Percentiles rank a stretch among this genome's conserved stretches.
These are phyloP conservation scores for Fusarium oxysporum DNA, from an alignment of 2,329 filamentous ascomycete species.

Conservation along the genomic window DNA sequence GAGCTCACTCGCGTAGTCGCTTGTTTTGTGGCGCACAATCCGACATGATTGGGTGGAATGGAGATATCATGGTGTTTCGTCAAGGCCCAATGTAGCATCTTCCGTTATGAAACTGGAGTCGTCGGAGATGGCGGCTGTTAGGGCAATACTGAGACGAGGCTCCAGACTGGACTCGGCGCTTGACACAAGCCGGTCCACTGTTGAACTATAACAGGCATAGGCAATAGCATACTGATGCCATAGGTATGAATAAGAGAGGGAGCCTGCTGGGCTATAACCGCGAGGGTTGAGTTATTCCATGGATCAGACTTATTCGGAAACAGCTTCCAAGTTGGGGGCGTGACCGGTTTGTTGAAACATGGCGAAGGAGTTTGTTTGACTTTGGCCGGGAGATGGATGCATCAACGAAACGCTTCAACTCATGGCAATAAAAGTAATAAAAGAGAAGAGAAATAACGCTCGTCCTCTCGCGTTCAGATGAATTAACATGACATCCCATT, in stretches of 20 bases:
- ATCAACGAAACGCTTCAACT: neutral
- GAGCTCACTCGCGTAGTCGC: conserved; percentile 34
- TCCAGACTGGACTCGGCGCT: conserved; percentile 18
- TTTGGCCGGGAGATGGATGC: neutral
- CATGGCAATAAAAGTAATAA: conserved; percentile 27
- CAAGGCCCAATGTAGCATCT: conserved; percentile 44
- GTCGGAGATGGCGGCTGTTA: conserved; percentile 53
- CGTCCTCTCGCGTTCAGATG: conserved; percentile 26
- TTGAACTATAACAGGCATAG: conserved; percentile 16
- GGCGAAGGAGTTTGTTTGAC: neutral
- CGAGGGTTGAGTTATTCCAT: conserved; percentile 9
- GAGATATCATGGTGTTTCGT: conserved; percentile 31
- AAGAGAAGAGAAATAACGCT: conserved; percentile 29
- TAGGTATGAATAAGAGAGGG: conserved; percentile 7
- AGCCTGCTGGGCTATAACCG: conserved; percentile 15
- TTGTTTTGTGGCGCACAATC: conserved; percentile 21
- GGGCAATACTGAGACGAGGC: conserved; percentile 41
- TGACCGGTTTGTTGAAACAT: conserved; percentile 32
- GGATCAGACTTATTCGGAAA: conserved; percentile 24
- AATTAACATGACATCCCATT: conserved; percentile 38
- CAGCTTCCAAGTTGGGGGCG: conserved; percentile 15
- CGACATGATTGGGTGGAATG: conserved; percentile 39
- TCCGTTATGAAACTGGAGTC: conserved; percentile 60
- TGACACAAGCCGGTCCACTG: conserved; percentile 21
- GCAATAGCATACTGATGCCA: conserved; percentile 9